Evolutionary conservation across 192 early-diverging fungal species (phyloP), one percentile per base, ranked within the genome.

Genomic region (Chytriomyces sp.): DNA sequence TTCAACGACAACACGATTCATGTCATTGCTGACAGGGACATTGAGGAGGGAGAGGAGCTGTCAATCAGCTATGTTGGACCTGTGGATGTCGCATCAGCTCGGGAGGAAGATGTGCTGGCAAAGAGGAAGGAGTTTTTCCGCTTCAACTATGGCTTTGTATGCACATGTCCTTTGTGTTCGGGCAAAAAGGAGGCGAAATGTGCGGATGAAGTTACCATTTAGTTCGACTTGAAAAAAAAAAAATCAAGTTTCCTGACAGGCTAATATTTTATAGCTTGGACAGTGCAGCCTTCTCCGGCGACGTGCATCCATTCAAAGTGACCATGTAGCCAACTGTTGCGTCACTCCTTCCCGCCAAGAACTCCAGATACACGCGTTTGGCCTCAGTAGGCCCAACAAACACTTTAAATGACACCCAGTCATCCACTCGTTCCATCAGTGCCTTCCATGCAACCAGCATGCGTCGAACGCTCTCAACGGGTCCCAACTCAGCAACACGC

Each of bases 321-420:
- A 16, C 16, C 6, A 80, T 65, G 23, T 77, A 72, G 24, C 76
- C 80, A 47, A 81, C 50, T 46, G 78, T 70, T 8, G 80, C 45
- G 20, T 43, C 24, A 11, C 53, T 49, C 61, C 65, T 72, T n/a
- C 80, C 76, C 8, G 63, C 72, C 24, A 69, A 50, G 49, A 75
- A 48, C n/a, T 67, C 62, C 49, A 62, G 10, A 48, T 71, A 82
- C 1, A 46, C 46, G 72, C 72, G 64, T 45, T 69, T 73, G 6
- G 70, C 70, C 9, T 66, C 46, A 35, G 28, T 72, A 0, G 70
- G 11, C 6, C 77, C 78, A 35, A 11, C 7, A 18, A 64, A 13
- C 13, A 62, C 61, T 6, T 44, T 1, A 35, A 82, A 26, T 1
- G 46, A 45, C 64, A 82, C 66, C 73, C 77, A 82, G 0, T 76